Conservation (phyloP, 768 basidiomycete genomes). For the Tremella mesenterica region DNA sequence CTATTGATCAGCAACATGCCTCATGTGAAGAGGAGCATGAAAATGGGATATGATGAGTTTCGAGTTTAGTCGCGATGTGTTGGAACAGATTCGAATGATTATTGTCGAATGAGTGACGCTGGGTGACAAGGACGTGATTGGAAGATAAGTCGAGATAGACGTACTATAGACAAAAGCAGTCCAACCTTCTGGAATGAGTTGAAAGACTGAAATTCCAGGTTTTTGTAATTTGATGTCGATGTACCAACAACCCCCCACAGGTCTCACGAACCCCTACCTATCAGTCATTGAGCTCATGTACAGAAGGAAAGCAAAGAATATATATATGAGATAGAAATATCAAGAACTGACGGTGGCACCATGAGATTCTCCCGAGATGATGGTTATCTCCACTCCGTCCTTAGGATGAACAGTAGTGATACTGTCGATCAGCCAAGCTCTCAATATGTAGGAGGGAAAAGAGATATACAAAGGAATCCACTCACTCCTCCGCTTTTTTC, state of each 20-base stretch:
- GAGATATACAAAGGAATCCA: slow-evolving; percentile 1
- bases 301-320: background rate
- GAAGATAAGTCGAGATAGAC: slow-evolving; percentile 24
- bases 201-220: slow-evolving; percentile 59
- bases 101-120: background rate
- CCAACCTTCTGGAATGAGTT: slow-evolving; percentile 78
- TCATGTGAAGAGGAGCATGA: background rate
- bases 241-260: slow-evolving; percentile 89
- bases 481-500: slow-evolving; percentile 38
- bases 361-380: slow-evolving; percentile 83
- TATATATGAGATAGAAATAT: background rate
- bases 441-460: background rate
- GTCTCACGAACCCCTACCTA: slow-evolving; percentile 64
- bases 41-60: too few species aligned
- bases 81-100: background rate
- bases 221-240: slow-evolving; percentile 66
- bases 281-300: background rate
- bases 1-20: slow-evolving; percentile 41
- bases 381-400: slow-evolving; percentile 55
- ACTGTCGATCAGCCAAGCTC: slow-evolving; percentile 42
- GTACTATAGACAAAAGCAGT: slow-evolving; percentile 76
- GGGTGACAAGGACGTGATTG: background rate
- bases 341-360: slow-evolving; percentile 48
- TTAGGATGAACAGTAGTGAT: slow-evolving; percentile 47
- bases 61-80: background rate